Conservation (phyloP, 2,329 filamentous ascomycete species). For the Aspergillus eucalypticola region DNA sequence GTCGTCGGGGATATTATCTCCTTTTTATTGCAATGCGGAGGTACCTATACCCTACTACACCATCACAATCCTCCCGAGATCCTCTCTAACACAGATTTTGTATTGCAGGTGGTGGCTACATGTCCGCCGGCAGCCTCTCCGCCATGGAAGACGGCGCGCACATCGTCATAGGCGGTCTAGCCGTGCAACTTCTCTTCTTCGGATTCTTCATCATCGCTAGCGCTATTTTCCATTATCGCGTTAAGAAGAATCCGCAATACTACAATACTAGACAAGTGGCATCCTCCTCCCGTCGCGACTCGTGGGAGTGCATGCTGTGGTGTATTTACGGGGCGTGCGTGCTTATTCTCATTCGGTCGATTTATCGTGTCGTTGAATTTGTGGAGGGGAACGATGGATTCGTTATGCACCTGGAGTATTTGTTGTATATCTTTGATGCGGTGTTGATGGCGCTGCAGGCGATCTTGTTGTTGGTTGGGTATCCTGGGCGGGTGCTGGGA, state of each 20-base stretch:
- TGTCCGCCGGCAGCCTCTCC: constrained; percentile 23
- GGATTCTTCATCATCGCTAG: constrained; percentile 57
- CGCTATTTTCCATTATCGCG: constrained; percentile 52
- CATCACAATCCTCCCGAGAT: background rate
- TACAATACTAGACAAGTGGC: too few species aligned
- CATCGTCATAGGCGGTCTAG: constrained; percentile 58
- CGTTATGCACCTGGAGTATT: constrained; percentile 32
- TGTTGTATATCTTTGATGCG: constrained; percentile 38
- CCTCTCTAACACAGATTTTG: too few species aligned
- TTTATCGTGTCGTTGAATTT: constrained; percentile 38
- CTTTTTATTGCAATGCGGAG: constrained; percentile 31
- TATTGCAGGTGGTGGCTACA: constrained; percentile 31
- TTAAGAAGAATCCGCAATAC: constrained; percentile 21
- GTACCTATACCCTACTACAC: constrained; percentile 10
- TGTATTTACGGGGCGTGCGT: constrained; percentile 27
- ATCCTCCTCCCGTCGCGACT: background rate
- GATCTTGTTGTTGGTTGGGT: background rate
- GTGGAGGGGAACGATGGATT: constrained; percentile 32
- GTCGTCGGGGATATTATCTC: constrained; percentile 33
- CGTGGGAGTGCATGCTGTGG: constrained; percentile 21
- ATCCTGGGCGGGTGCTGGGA: background rate
- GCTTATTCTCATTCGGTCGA: constrained; percentile 33
- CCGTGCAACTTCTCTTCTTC: constrained; percentile 61
- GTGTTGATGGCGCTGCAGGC: constrained; percentile 28
- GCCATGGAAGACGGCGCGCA: constrained; percentile 25